Base-by-base conservation (phyloP, 306 rosid genomes). In the Rosa persica region DNA sequence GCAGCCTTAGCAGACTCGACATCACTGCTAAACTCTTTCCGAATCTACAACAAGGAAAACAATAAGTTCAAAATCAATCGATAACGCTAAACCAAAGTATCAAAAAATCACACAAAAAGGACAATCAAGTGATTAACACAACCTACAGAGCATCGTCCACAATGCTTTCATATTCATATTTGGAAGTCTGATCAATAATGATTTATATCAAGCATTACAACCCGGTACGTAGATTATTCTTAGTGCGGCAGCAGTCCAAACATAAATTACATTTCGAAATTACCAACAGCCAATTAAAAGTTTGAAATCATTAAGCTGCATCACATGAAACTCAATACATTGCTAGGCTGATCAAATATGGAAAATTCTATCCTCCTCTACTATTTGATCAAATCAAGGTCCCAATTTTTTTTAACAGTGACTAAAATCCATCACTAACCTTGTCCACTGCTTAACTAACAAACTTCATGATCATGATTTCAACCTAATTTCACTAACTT, bases 1-100 rank as follows among this genome's bases (percentile, higher is more conserved):
- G 93, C 97, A 47, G 94, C 87, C 49, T 80, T 76, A 36, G 93
- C 84, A 39, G 96, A 81, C 60, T 89, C 96, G 19, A 88, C 85
- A 7, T 92, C 99, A 80, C 86, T 86, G 86, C 89, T 92, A 44
- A 92, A 95, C 76, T 95, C 98, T 85, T 85, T 95, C 77, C 86
- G 86, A 55, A 95, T 88, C 97, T 95, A 74, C 74, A 80, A 60
- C 22, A 5, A 6, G 36, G 62, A 67, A 67, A 68, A 57, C 17
- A 42, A 4, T 22, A 43, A 36, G 20, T 11, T 74, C 44, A 62
- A 36, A 16, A 55, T 72, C 51, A 58, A 55, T 25, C 17, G 23
- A 73, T 6, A 42, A 58, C 42, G 6, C 36, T 54, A 19, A 34
- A 39, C 27, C 64, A 22, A 61, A 60, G 34, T 12, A 3, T 67